Conservation (phyloP, 2,329 filamentous ascomycete species). For the Phaeosphaeria sp. region DNA sequence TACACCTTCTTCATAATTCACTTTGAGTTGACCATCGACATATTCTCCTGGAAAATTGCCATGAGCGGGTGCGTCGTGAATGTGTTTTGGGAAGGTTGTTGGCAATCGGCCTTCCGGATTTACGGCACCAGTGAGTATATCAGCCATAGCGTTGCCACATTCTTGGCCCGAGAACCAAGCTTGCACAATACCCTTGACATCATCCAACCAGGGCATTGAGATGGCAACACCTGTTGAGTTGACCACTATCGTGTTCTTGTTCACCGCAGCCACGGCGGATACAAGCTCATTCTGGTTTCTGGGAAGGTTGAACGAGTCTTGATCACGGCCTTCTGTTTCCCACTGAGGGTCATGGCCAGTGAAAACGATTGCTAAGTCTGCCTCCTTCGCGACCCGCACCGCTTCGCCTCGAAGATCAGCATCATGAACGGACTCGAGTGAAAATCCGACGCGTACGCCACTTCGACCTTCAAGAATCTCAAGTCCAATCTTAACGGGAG, state of each 20-base stretch:
- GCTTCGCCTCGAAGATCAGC: slow-evolving; percentile 10
- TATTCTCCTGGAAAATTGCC: slow-evolving; percentile 72
- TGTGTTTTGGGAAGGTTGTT: slow-evolving; percentile 63
- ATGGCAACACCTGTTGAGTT: slow-evolving; percentile 84
- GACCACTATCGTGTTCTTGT: slow-evolving; percentile 75
- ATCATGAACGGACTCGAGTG: slow-evolving; percentile 57
- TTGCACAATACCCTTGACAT: slow-evolving; percentile 75
- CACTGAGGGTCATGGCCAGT: slow-evolving; percentile 75
- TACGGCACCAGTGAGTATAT: slow-evolving; percentile 76
- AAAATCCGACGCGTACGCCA: slow-evolving; percentile 66
- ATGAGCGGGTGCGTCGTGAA: slow-evolving; percentile 62
- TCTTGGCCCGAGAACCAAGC: slow-evolving; percentile 85
- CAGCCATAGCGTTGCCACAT: slow-evolving; percentile 76
- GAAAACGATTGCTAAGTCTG: slow-evolving; percentile 53
- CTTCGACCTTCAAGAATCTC: slow-evolving; percentile 44
- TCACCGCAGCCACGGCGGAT: slow-evolving; percentile 63
- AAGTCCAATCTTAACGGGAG: background rate
- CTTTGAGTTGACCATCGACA: slow-evolving; percentile 63
- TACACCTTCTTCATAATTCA: slow-evolving; percentile 74
- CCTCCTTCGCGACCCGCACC: slow-evolving; percentile 41
- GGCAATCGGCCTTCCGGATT: slow-evolving; percentile 80
- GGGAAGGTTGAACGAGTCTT: slow-evolving; percentile 63
- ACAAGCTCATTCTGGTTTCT: slow-evolving; percentile 67
- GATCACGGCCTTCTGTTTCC: slow-evolving; percentile 72
- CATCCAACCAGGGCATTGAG: slow-evolving; percentile 74